Percentiles rank a stretch among this genome's conserved stretches.
Evolutionary conservation across 1,139 yeast species (phyloP).

Genomic region (Neolecta irregularis): DNA sequence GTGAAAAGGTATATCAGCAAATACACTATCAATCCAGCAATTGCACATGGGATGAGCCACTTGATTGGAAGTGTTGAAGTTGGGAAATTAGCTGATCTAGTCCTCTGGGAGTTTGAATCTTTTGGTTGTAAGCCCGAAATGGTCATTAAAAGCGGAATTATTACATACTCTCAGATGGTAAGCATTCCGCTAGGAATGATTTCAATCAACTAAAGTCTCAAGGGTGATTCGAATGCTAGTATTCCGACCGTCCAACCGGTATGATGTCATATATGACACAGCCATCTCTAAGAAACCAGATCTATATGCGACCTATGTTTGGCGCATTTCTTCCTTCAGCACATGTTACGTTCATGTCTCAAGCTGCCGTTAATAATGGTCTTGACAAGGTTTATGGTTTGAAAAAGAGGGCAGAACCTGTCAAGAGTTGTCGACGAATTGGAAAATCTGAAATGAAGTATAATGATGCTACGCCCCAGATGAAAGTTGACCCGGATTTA

Average conservation of each 20-base stretch:
- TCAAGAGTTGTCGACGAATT: conserved; percentile 8
- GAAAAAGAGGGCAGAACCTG: conserved; percentile 11
- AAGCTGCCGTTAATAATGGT: conserved; percentile 9
- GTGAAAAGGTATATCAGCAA: conserved; percentile 14
- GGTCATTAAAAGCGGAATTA: conserved; percentile 13
- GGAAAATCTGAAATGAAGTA: conserved; percentile 12
- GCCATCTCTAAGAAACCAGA: too few species aligned
- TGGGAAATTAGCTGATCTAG: conserved; percentile 13
- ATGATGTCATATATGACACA: too few species aligned
- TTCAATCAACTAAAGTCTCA: too few species aligned
- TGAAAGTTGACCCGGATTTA: conserved; percentile 12
- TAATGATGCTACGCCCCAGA: conserved; percentile 9
- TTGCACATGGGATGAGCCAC: conserved; percentile 12
- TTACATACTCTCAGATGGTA: too few species aligned
- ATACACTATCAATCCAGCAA: conserved; percentile 14
- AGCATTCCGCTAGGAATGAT: too few species aligned
- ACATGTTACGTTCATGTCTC: conserved; percentile 9
- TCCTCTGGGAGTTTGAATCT: conserved; percentile 10
- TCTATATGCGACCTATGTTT: conserved; percentile 11
- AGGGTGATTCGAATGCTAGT: conserved; percentile 13
- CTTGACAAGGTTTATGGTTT: conserved; percentile 8
- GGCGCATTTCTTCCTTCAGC: conserved; percentile 10
- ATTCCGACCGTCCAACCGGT: conserved; percentile 13
- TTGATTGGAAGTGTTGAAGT: conserved; percentile 12
- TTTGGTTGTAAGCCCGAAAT: conserved; percentile 10